Conservation (phyloP, 2,329 filamentous ascomycete species). For the Trichophyton mentagrophytes region DNA sequence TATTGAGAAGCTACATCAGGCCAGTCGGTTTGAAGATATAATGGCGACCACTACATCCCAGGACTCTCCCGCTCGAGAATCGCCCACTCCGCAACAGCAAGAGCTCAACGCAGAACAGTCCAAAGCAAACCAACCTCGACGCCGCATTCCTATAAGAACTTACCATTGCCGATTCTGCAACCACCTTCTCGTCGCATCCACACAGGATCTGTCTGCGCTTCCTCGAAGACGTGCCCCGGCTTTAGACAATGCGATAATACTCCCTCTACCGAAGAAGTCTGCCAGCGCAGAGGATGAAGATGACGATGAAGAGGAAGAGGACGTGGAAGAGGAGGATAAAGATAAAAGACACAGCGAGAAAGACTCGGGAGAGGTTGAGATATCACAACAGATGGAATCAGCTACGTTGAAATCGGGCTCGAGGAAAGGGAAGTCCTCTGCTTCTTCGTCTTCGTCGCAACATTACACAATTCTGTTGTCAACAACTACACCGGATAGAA, state of each 20-base stretch:
- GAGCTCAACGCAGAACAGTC: not conserved
- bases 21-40: not conserved
- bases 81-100: not conserved
- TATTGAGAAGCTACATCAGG: not conserved
- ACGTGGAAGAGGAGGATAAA: conserved; percentile 13
- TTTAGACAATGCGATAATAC: conserved; percentile 45
- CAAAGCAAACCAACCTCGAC: not conserved
- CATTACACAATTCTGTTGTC: conserved; percentile 42
- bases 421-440: conserved; percentile 9
- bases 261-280: conserved; percentile 35
- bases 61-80: not conserved
- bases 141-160: conserved; percentile 32
- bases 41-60: not conserved
- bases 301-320: conserved; percentile 11
- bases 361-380: not conserved
- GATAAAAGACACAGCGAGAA: conserved; percentile 4
- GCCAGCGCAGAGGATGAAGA: conserved; percentile 12
- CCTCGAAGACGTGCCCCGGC: conserved; percentile 40
- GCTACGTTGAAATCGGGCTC: conserved; percentile 14
- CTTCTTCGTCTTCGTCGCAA: conserved; percentile 6
- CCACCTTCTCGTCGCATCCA: conserved; percentile 50
- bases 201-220: conserved; percentile 39
- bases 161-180: conserved; percentile 53
- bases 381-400: not conserved
- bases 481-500: conserved; percentile 36